Evolutionary conservation across 495 filamentous ascomycete species (phyloP).

Genomic region (Aspergillus homomorphus): DNA sequence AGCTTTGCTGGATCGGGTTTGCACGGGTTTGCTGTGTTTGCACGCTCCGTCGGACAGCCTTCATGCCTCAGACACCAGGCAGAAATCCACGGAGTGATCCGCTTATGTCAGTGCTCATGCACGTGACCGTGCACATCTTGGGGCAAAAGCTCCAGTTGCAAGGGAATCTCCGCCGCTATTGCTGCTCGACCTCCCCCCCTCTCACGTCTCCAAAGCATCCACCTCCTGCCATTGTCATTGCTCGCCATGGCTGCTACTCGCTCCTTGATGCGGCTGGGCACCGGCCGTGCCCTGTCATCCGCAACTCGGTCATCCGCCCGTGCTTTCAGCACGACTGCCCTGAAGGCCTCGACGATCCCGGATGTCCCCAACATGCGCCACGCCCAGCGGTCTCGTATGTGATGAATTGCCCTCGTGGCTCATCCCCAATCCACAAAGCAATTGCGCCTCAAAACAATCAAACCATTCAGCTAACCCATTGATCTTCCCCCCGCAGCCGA

Average conservation of each 20-base stretch:
- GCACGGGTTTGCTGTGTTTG: constrained; percentile 30
- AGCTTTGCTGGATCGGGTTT: constrained; percentile 41
- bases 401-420: neutral
- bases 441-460: neutral
- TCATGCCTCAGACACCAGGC: neutral
- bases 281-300: constrained; percentile 59
- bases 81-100: neutral
- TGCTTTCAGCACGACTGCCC: constrained; percentile 55
- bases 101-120: constrained; percentile 25
- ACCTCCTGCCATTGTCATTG: constrained; percentile 24
- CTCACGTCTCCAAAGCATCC: constrained; percentile 16
- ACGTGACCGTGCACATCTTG: constrained; percentile 11
- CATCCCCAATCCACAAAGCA: neutral
- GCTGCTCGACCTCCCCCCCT: constrained; percentile 19
- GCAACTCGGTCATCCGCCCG: constrained; percentile 56
- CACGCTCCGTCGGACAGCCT: neutral
- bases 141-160: constrained; percentile 31
- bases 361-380: constrained; percentile 62
- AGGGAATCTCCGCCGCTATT: constrained; percentile 11
- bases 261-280: constrained; percentile 66
- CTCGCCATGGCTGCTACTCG: constrained; percentile 48
- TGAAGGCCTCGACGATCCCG: constrained; percentile 43
- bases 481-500: constrained; percentile 34
- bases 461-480: neutral
- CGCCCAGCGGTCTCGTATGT: constrained; percentile 60